Conservation (phyloP, 2,329 filamentous ascomycete species). For the Colletotrichum coccodes region DNA sequence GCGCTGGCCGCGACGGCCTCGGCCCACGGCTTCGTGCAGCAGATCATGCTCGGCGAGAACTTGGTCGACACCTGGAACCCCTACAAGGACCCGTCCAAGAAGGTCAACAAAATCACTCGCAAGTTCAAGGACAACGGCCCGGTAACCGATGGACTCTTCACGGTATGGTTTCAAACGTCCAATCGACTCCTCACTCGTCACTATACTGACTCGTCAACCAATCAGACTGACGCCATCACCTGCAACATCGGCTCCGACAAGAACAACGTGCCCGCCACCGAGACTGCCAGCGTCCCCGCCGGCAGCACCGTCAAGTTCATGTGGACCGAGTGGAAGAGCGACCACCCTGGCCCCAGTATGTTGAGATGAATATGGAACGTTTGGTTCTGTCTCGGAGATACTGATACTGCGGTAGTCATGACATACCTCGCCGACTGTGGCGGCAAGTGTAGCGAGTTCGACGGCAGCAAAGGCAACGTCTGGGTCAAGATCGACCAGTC, state of each 20-base stretch:
- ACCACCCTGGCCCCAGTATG: slow-evolving; percentile 55
- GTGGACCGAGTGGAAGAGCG: slow-evolving; percentile 54
- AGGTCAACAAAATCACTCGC: slow-evolving; percentile 39
- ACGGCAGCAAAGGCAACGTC: slow-evolving; percentile 35
- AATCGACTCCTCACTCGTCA: no score
- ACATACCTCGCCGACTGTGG: slow-evolving; percentile 47
- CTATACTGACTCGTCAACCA: not conserved
- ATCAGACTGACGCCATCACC: slow-evolving; percentile 39
- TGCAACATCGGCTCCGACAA: slow-evolving; percentile 58
- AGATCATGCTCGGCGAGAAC: slow-evolving; percentile 32
- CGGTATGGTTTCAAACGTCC: slow-evolving; percentile 11
- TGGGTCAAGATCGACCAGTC: slow-evolving; percentile 51
- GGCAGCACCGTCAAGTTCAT: slow-evolving; percentile 51
- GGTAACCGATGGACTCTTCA: slow-evolving; percentile 38
- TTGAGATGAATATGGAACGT: not conserved
- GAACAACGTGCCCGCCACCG: slow-evolving; percentile 47
- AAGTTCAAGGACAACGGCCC: slow-evolving; percentile 40
- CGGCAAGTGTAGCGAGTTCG: slow-evolving; percentile 34
- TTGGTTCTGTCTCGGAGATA: not conserved
- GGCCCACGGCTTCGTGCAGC: slow-evolving; percentile 31
- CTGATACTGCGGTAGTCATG: slow-evolving; percentile 9
- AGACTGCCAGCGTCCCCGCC: slow-evolving; percentile 49
- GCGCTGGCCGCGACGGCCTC: slow-evolving; percentile 31
- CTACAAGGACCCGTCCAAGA: slow-evolving; percentile 41
- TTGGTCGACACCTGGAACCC: slow-evolving; percentile 41